Evolutionary conservation across 768 basidiomycete genomes (phyloP).

Genomic region (Collybiopsis confluens): DNA sequence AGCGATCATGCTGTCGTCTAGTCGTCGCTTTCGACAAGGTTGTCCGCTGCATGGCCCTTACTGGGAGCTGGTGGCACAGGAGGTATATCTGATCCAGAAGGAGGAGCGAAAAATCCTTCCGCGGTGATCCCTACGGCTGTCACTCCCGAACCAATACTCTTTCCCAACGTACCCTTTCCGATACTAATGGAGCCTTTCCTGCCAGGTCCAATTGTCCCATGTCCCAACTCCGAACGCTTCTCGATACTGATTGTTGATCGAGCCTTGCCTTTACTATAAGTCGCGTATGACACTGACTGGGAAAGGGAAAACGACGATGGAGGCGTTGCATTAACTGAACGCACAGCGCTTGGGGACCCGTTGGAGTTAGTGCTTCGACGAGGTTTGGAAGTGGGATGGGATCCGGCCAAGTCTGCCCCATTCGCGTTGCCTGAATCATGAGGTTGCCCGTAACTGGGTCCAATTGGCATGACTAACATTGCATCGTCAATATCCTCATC

Average conservation of each 20-base stretch:
- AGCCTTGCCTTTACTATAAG: slow-evolving; percentile 38
- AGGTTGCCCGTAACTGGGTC: slow-evolving; percentile 24
- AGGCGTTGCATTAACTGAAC: slow-evolving; percentile 28
- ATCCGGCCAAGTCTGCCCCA: neutral
- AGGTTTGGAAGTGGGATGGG: slow-evolving; percentile 27
- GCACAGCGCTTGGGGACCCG: slow-evolving; percentile 16
- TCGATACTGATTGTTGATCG: slow-evolving; percentile 69
- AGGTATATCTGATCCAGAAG: slow-evolving; percentile 27
- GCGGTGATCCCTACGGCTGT: slow-evolving; percentile 75
- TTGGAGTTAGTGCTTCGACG: slow-evolving; percentile 34
- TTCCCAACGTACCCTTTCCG: slow-evolving; percentile 57
- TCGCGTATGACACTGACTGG: slow-evolving; percentile 15
- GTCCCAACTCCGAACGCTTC: slow-evolving; percentile 22
- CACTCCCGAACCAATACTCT: slow-evolving; percentile 68
- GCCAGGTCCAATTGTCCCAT: slow-evolving; percentile 23
- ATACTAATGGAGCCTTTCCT: slow-evolving; percentile 60
- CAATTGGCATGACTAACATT: slow-evolving; percentile 71
- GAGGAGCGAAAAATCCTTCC: slow-evolving; percentile 70
- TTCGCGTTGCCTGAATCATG: neutral
- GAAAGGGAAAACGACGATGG: slow-evolving; percentile 12
- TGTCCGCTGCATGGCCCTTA: neutral
- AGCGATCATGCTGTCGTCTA: neutral
- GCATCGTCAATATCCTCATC: slow-evolving; percentile 76
- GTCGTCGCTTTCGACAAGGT: neutral
- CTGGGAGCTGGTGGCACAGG: slow-evolving; percentile 23